Conservation (phyloP, 352 stramenopile species). For the Phytophthora cajani region DNA sequence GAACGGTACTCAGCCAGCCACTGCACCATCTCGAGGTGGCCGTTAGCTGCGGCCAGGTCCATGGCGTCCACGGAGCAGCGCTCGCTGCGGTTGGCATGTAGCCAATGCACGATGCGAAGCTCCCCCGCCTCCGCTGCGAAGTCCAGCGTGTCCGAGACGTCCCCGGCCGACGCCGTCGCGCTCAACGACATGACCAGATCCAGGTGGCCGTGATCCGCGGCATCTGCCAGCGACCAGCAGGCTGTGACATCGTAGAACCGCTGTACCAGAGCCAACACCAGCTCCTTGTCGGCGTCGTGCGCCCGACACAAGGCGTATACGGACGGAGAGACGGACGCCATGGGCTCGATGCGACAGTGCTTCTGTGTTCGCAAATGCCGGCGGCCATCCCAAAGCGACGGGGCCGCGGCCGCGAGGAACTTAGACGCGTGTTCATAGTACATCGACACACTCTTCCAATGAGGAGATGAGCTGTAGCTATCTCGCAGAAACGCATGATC, state of each 20-base stretch:
- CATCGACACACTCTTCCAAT: conserved; percentile 2
- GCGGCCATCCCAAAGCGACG: not conserved
- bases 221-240: conserved; percentile 44
- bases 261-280: conserved; percentile 49
- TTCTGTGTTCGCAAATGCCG: conserved; percentile 16
- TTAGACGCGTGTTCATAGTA: conserved; percentile 2
- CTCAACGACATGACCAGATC: conserved; percentile 42
- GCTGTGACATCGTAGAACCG: conserved; percentile 49
- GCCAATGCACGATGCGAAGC: conserved; percentile 39
- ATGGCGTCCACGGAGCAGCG: conserved; percentile 37
- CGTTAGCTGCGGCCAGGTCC: conserved; percentile 38
- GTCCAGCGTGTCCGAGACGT: conserved; percentile 30
- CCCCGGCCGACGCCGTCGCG: conserved; percentile 2
- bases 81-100: conserved; percentile 40
- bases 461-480: not conserved
- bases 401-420: not conserved
- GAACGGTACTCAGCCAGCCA: conserved; percentile 47
- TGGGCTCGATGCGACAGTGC: not conserved
- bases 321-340: conserved; percentile 35
- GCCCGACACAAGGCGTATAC: conserved; percentile 50
- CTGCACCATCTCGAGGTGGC: conserved; percentile 36
- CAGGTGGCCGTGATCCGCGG: conserved; percentile 47
- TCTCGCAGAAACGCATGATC: conserved; percentile 32
- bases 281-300: conserved; percentile 28
- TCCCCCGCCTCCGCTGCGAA: conserved; percentile 31